These are phyloP conservation scores for Colletotrichum destructivum DNA, from an alignment of 2,329 filamentous ascomycete genomes.

Conservation along the genomic window DNA sequence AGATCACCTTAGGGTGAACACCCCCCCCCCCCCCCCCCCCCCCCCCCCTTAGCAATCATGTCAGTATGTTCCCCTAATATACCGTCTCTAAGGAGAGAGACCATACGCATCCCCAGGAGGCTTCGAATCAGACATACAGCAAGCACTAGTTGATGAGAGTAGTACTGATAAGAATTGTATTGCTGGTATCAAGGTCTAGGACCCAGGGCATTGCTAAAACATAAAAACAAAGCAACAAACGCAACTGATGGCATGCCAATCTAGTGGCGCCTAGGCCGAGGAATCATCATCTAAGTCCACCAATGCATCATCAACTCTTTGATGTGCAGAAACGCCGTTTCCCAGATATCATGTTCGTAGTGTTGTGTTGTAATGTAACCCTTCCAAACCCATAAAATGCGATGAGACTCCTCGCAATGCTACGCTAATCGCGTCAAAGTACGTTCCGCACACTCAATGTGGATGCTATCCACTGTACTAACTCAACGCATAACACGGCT, in stretches of 20 bases:
- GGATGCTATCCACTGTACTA: neutral
- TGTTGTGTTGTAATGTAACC: neutral
- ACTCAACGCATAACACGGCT: neutral
- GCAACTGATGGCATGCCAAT: neutral
- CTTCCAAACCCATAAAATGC: neutral
- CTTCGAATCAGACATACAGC: neutral
- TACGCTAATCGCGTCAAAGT: neutral
- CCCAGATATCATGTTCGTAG: slow-evolving; percentile 7
- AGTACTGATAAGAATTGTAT: neutral
- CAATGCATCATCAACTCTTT: slow-evolving; percentile 11
- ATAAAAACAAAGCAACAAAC: neutral
- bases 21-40: too few relatives aligned
- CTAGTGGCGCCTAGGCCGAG: neutral
- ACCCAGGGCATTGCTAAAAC: neutral
- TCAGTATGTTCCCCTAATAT: neutral
- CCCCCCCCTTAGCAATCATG: neutral
- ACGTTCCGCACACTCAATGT: neutral
- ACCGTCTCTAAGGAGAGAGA: neutral
- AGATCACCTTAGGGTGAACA: neutral
- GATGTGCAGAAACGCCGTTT: slow-evolving; percentile 18
- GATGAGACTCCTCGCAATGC: slow-evolving; percentile 12
- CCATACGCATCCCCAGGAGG: neutral
- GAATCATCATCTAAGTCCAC: neutral
- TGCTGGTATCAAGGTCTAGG: slow-evolving; percentile 5
- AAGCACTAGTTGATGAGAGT: neutral